Conservation (phyloP, 306 rosid genomes). For the Adenanthera pavonina region DNA sequence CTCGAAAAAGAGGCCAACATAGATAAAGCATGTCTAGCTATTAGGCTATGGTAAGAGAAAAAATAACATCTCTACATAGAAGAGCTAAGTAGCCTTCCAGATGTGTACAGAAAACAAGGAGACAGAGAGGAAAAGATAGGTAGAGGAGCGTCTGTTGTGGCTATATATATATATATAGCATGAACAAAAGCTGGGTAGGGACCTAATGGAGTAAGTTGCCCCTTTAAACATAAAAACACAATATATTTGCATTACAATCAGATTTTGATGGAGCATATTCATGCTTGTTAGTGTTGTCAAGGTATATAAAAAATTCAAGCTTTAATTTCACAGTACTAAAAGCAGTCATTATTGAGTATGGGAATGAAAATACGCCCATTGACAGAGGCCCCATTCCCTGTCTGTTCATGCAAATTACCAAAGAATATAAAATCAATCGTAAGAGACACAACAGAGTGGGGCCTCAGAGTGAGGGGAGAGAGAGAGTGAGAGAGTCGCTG, state of each 20-base stretch:
- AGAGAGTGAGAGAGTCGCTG: not conserved
- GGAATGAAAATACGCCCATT: slow-evolving; percentile 19
- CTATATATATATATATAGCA: not conserved
- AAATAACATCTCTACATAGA: not conserved
- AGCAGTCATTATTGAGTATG: slow-evolving; percentile 41
- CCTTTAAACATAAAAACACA: slow-evolving; percentile 32
- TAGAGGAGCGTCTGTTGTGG: slow-evolving; percentile 44
- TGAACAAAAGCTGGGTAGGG: slow-evolving; percentile 44
- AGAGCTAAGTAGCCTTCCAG: slow-evolving; percentile 25
- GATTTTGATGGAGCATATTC: slow-evolving; percentile 4
- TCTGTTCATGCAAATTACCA: slow-evolving; percentile 4
- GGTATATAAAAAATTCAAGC: slow-evolving; percentile 36
- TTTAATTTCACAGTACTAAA: slow-evolving; percentile 43
- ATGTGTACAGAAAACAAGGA: slow-evolving; percentile 40
- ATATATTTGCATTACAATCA: slow-evolving; percentile 25
- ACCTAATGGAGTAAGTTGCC: slow-evolving; percentile 36
- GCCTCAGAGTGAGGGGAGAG: not conserved
- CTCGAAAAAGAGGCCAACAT: not conserved
- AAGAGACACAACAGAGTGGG: slow-evolving; percentile 27
- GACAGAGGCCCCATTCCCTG: not conserved
- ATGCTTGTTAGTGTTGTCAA: slow-evolving; percentile 41
- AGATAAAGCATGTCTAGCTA: slow-evolving; percentile 12
- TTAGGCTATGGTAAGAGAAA: not conserved
- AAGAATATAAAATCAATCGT: slow-evolving; percentile 11
- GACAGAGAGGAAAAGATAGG: slow-evolving; percentile 27